Percentiles rank a stretch among this genome's conserved stretches.
These are phyloP conservation scores for Dionaea muscipula DNA, from an alignment of 179 eudicot species.

Conservation along the genomic window DNA sequence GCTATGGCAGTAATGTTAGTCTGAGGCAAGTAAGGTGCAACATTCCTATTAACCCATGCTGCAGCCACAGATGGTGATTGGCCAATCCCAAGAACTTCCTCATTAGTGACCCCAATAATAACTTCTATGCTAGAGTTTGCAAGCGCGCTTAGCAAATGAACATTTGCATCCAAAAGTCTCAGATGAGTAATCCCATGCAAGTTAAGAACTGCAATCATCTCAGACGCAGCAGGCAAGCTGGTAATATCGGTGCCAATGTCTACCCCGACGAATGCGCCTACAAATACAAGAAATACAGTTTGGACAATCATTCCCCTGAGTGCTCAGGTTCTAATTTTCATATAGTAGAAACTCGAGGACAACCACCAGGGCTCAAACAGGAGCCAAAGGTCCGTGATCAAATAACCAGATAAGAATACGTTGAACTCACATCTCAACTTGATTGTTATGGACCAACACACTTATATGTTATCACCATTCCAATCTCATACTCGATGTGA, in stretches of 20 bases:
- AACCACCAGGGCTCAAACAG: no score
- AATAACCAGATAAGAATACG: no score
- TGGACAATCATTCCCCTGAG: no score
- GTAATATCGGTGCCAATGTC: slow-evolving; percentile 60
- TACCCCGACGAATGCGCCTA: slow-evolving; percentile 60
- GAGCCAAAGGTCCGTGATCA: no score
- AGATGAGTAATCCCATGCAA: slow-evolving; percentile 57
- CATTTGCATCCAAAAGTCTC: slow-evolving; percentile 59
- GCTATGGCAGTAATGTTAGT: slow-evolving; percentile 77
- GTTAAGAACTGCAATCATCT: slow-evolving; percentile 45
- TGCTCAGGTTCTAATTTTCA: no score
- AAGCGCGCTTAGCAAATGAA: slow-evolving; percentile 60
- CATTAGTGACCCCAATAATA: slow-evolving; percentile 61
- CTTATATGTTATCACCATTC: no score
- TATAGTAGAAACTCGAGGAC: no score
- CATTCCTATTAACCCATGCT: slow-evolving; percentile 57
- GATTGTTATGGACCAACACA: no score
- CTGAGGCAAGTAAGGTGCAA: slow-evolving; percentile 58
- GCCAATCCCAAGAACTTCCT: slow-evolving; percentile 59
- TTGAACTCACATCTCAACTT: no score
- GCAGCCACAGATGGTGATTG: slow-evolving; percentile 60
- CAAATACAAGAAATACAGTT: slow-evolving; percentile 8
- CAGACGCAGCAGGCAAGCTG: slow-evolving; percentile 46
- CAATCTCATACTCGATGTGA: no score
- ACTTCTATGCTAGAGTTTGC: slow-evolving; percentile 71